Evolutionary conservation across 2,329 filamentous ascomycete species (phyloP).

Genomic region (Lachnellula arida): DNA sequence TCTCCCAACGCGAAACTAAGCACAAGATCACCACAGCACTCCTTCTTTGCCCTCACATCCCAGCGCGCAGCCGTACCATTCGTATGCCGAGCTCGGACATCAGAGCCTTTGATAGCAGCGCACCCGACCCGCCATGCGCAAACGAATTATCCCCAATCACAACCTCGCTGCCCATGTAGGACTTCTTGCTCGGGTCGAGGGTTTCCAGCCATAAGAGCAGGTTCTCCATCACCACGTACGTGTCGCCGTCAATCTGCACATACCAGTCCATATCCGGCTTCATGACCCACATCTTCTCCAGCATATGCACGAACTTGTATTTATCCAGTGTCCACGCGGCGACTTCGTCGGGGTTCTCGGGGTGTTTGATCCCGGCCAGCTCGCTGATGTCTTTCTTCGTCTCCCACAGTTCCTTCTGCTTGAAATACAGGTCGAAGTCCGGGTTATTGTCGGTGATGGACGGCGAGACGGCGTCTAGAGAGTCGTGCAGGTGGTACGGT

Average conservation of each 20-base stretch:
- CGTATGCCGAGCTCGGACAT: slow-evolving; percentile 46
- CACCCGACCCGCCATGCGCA: slow-evolving; percentile 53
- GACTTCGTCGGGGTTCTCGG: slow-evolving; percentile 26
- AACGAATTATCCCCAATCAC: slow-evolving; percentile 41
- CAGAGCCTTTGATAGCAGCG: slow-evolving; percentile 46
- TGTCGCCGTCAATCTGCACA: slow-evolving; percentile 54
- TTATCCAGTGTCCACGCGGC: slow-evolving; percentile 53
- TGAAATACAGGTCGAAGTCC: slow-evolving; percentile 45
- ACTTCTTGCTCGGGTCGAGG: slow-evolving; percentile 31
- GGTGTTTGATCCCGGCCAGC: background rate
- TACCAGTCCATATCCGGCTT: slow-evolving; percentile 54
- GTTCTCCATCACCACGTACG: slow-evolving; percentile 51
- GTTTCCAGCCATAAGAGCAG: slow-evolving; percentile 32
- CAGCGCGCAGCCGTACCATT: slow-evolving; percentile 42
- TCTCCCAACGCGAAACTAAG: slow-evolving; percentile 45
- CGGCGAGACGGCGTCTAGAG: slow-evolving; percentile 39
- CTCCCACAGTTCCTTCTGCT: slow-evolving; percentile 41
- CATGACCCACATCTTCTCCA: slow-evolving; percentile 50
- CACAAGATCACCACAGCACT: slow-evolving; percentile 51
- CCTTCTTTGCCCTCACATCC: slow-evolving; percentile 37
- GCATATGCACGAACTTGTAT: slow-evolving; percentile 58
- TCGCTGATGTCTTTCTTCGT: slow-evolving; percentile 40
- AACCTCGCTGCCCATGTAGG: slow-evolving; percentile 48
- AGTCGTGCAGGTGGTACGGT: slow-evolving; percentile 39
- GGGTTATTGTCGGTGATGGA: slow-evolving; percentile 40